Percentiles rank a stretch among this genome's conserved stretches.
Evolutionary conservation across 495 filamentous ascomycete species (phyloP).

Genomic region (Oidiodendron maius): DNA sequence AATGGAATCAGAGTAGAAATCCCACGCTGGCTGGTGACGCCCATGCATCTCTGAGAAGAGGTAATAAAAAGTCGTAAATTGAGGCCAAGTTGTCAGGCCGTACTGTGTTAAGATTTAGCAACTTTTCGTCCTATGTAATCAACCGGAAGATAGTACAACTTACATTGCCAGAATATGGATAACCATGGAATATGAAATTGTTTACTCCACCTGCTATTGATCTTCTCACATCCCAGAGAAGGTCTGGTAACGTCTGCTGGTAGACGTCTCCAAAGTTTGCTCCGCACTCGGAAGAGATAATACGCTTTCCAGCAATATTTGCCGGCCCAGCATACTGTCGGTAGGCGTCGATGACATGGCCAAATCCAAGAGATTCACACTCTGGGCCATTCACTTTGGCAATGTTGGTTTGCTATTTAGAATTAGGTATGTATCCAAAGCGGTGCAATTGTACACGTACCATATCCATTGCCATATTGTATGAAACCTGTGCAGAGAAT

Average conservation of each 20-base stretch:
- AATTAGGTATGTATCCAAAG: no score
- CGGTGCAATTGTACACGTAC: background rate
- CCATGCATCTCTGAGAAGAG: constrained; percentile 38
- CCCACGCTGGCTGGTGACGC: constrained; percentile 38
- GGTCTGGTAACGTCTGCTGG: constrained; percentile 20
- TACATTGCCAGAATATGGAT: constrained; percentile 33
- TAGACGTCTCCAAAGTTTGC: constrained; percentile 26
- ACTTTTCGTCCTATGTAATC: no score
- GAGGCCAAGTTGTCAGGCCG: no score
- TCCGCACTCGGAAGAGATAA: constrained; percentile 38
- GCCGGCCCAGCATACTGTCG: constrained; percentile 41
- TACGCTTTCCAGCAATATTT: constrained; percentile 28
- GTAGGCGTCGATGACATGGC: no score
- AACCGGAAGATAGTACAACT: no score
- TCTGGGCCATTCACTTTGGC: constrained; percentile 39
- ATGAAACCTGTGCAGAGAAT: no score
- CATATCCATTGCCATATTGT: no score
- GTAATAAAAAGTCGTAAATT: constrained; percentile 38
- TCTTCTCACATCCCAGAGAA: constrained; percentile 27
- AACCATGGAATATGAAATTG: constrained; percentile 41
- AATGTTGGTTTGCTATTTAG: no score
- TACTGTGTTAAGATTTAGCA: no score
- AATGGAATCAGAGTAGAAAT: no score
- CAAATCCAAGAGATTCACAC: constrained; percentile 39
- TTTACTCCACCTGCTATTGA: constrained; percentile 37